These are phyloP conservation scores for Linnemannia zychae DNA, from an alignment of 192 early-diverging fungal species.

Conservation along the genomic window DNA sequence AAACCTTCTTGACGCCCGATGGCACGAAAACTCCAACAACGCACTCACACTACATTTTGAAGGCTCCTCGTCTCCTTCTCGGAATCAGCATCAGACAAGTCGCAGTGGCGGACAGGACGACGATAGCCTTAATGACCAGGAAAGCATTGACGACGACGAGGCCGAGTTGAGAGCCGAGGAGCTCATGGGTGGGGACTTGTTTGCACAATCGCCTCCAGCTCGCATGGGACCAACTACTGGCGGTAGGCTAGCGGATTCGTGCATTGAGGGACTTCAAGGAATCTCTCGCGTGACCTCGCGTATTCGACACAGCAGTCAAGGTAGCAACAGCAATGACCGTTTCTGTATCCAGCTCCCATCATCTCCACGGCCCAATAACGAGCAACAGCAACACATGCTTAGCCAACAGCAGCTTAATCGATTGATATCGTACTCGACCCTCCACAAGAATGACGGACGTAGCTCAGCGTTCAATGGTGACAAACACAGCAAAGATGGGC, in stretches of 20 bases:
- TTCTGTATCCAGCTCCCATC: not conserved
- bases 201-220: slow-evolving; percentile 19
- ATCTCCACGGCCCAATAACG: not conserved
- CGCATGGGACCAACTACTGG: not conserved
- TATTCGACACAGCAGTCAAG: not conserved
- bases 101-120: slow-evolving; percentile 3
- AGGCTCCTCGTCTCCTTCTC: not conserved
- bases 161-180: slow-evolving; percentile 45
- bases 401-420: slow-evolving; percentile 26
- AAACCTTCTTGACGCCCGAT: not conserved
- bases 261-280: not conserved
- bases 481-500: not conserved
- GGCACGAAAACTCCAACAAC: not conserved
- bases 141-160: slow-evolving; percentile 46
- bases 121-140: slow-evolving; percentile 33
- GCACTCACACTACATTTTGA: not conserved
- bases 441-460: slow-evolving; percentile 11
- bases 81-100: slow-evolving; percentile 1
- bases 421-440: slow-evolving; percentile 22
- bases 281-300: not conserved
- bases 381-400: not conserved
- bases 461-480: not conserved
- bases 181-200: slow-evolving; percentile 29
- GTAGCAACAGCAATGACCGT: not conserved
- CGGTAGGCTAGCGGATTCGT: not conserved